Evolutionary conservation across 1,284 basidiomycete species (phyloP).

Genomic region (Inonotus obliquus): DNA sequence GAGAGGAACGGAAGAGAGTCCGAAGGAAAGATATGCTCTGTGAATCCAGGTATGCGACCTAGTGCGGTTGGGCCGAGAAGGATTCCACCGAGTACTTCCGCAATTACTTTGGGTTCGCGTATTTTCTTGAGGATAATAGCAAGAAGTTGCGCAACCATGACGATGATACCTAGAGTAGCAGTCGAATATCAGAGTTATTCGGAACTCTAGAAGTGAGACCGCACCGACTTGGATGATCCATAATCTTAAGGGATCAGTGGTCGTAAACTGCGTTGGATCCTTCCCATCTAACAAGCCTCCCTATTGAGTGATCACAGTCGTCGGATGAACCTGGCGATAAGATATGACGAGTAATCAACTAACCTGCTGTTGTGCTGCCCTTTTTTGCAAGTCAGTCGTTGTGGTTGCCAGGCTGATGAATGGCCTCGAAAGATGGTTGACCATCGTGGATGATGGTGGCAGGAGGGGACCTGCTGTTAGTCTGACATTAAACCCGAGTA

Average conservation of each 20-base stretch:
- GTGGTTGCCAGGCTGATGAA: conserved; percentile 1
- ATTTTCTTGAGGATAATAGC: conserved; percentile 67
- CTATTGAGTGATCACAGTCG: conserved; percentile 34
- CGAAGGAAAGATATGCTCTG: conserved; percentile 75
- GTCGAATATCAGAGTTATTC: background rate
- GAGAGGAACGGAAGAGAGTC: conserved; percentile 74
- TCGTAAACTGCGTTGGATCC: conserved; percentile 64
- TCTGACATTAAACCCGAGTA: background rate
- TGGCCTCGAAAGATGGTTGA: background rate
- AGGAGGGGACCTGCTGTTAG: background rate
- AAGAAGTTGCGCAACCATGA: conserved; percentile 76
- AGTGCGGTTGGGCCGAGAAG: conserved; percentile 82
- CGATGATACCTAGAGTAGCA: conserved; percentile 59
- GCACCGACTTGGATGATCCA: conserved; percentile 87
- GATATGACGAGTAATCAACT: background rate
- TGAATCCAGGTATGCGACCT: conserved; percentile 75
- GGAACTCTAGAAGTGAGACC: conserved; percentile 23
- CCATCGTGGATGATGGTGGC: background rate
- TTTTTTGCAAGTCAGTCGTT: background rate
- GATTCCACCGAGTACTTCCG: conserved; percentile 86
- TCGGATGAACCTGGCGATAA: background rate
- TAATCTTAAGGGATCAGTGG: conserved; percentile 72
- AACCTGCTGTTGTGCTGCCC: conserved; percentile 1
- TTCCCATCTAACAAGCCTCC: conserved; percentile 69
- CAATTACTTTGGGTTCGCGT: conserved; percentile 83